Conservation (phyloP, 306 rosid genomes). For the Cucurbita moschata region DNA sequence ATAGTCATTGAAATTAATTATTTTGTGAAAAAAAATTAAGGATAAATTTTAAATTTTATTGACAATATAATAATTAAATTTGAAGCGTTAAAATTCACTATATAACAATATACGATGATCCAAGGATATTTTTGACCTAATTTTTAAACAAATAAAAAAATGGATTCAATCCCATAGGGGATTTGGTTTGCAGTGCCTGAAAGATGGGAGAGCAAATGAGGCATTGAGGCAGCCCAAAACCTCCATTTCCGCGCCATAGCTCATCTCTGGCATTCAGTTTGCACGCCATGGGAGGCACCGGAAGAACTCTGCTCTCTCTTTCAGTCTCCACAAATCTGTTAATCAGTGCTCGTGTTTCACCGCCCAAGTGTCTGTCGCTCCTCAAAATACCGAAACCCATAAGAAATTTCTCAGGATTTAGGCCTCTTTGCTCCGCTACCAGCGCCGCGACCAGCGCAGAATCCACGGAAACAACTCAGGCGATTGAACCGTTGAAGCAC, state of each 20-base stretch:
- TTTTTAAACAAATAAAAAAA: too few species aligned
- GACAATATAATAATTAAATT: too few species aligned
- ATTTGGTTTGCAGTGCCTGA: not conserved
- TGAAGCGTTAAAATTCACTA: too few species aligned
- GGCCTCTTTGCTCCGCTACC: constrained; percentile 44
- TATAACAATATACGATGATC: too few species aligned
- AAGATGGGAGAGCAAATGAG: not conserved
- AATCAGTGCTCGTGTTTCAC: constrained; percentile 32
- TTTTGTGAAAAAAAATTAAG: too few species aligned
- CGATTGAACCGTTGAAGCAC: constrained; percentile 36
- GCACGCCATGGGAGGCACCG: constrained; percentile 44
- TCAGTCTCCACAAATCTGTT: constrained; percentile 24
- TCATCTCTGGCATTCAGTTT: not conserved
- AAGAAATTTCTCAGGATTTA: constrained; percentile 25
- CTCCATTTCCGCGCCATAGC: not conserved
- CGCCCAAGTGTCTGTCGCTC: constrained; percentile 26
- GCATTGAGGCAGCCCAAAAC: not conserved
- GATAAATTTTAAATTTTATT: too few species aligned
- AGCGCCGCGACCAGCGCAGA: constrained; percentile 2
- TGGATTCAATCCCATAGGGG: not conserved
- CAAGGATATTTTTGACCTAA: too few species aligned
- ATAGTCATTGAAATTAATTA: too few species aligned
- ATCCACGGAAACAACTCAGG: constrained; percentile 12
- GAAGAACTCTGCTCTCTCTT: constrained; percentile 38
- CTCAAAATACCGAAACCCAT: constrained; percentile 22